Base-by-base conservation (phyloP, 2,329 filamentous ascomycete species). In the Chalara sp. region DNA sequence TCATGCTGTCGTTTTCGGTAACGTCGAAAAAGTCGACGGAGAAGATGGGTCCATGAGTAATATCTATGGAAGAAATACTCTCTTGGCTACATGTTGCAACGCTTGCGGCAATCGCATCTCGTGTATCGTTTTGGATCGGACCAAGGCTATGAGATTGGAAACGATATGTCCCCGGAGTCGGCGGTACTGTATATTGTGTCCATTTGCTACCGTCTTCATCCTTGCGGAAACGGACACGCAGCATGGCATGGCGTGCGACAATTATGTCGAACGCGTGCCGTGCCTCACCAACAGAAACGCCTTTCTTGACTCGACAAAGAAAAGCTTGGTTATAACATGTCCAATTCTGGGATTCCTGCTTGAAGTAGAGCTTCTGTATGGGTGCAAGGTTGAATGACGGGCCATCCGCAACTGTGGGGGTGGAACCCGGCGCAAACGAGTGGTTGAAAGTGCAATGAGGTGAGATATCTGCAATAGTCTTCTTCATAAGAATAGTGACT, bases 191-290 rank as follows among this genome's bases (percentile, higher is more conserved):
- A 3, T 53, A 50, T 49, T 70, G 68, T 30, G 52, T 55, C 68
- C 67, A 70, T 4, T 37, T 51, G 2, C 56, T 55, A 13, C 11
- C 13, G 11, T 59, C 61, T 11, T 41, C 11, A n/a, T 61, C 57
- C 50, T 55, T 59, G 7, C 46, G 33, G 49, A 68, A 71, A 6
- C 68, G 63, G 6, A 61, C 68, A 37, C 68, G 61, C 5, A 71
- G 56, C 65, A 71, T 68, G 3, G 68, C 62, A 50, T 71, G 69
- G 7, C 56, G 61, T 11, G 51, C 48, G 0, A 68, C 63, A 6
- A 71, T 47, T 1, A 61, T 56, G n/a, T 53, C 53, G 4, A 70
- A 48, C 0, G 68, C 67, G n/a, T 28, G n/a, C 13, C n/a, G 11
- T 7, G 44, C 5, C 6, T n/a, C 12, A 11, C 2, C 31, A 7